Conservation (phyloP, 2,329 filamentous ascomycete species). For the Colletotrichum acutatum region DNA sequence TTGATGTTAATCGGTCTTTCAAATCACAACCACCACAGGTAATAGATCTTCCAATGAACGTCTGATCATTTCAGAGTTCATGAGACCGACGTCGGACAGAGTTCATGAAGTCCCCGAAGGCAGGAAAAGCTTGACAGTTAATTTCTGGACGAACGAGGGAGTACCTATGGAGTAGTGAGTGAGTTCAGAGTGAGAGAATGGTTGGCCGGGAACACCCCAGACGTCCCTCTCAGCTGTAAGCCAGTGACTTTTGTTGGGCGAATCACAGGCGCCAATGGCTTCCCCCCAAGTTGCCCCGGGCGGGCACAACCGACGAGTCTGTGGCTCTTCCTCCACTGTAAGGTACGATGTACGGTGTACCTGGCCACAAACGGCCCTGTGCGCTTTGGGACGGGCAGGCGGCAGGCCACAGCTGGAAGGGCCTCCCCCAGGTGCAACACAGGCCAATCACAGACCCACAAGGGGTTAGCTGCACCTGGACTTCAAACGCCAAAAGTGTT, state of each 20-base stretch:
- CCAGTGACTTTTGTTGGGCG: neutral
- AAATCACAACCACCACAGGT: too few species aligned
- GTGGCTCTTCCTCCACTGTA: neutral
- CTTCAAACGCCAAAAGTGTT: slow-evolving; percentile 32
- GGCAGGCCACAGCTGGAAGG: neutral
- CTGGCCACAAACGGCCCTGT: neutral
- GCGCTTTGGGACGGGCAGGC: neutral
- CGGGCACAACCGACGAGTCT: slow-evolving; percentile 1
- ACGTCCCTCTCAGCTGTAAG: neutral
- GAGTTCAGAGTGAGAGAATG: neutral
- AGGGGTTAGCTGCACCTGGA: slow-evolving; percentile 20
- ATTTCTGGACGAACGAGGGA: neutral
- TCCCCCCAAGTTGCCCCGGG: neutral
- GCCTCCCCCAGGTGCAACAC: neutral
- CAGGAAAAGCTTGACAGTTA: neutral
- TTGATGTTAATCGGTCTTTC: neutral
- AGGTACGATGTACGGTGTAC: too few species aligned
- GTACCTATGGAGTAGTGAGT: neutral
- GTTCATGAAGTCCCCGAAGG: neutral
- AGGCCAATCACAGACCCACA: slow-evolving; percentile 33
- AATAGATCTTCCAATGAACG: neutral
- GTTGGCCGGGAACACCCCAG: neutral
- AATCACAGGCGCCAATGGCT: neutral
- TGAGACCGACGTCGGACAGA: neutral
- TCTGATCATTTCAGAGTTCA: neutral